Conservation (phyloP, 2,329 filamentous ascomycete genomes). For the Clonostachys sp. region DNA sequence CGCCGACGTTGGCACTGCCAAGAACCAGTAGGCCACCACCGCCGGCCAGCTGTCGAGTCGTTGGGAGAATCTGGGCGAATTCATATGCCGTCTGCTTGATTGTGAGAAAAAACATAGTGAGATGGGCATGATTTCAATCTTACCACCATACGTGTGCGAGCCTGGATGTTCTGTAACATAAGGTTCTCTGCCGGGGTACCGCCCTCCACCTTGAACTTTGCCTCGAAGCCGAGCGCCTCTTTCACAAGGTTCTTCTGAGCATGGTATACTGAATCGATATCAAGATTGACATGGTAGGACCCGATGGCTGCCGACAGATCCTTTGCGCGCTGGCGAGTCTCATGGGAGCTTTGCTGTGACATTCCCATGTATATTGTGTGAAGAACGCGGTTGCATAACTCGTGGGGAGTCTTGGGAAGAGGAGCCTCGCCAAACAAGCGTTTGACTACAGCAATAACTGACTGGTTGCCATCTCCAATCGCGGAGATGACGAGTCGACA, state of each 20-base stretch:
- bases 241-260: slow-evolving; percentile 34
- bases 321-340: slow-evolving; percentile 39
- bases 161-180: slow-evolving; percentile 65
- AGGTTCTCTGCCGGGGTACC: slow-evolving; percentile 54
- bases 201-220: slow-evolving; percentile 46
- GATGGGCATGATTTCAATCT: slow-evolving; percentile 17
- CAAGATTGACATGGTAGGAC: slow-evolving; percentile 4
- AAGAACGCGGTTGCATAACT: slow-evolving; percentile 39
- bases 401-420: slow-evolving; percentile 49
- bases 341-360: slow-evolving; percentile 17
- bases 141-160: slow-evolving; percentile 56
- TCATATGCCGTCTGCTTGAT: slow-evolving; percentile 42
- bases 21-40: slow-evolving; percentile 56
- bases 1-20: slow-evolving; percentile 22
- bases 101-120: background rate
- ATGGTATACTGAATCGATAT: slow-evolving; percentile 35
- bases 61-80: slow-evolving; percentile 58
- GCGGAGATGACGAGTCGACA: slow-evolving; percentile 47
- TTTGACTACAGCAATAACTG: slow-evolving; percentile 29
- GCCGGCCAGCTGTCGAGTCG: slow-evolving; percentile 45
- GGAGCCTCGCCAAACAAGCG: slow-evolving; percentile 20
- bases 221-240: slow-evolving; percentile 16
- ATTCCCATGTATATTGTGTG: slow-evolving; percentile 50
- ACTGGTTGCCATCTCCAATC: slow-evolving; percentile 27
- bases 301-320: slow-evolving; percentile 4